Conservation (phyloP, 495 filamentous ascomycete species). For the Coniosporium apollinis region DNA sequence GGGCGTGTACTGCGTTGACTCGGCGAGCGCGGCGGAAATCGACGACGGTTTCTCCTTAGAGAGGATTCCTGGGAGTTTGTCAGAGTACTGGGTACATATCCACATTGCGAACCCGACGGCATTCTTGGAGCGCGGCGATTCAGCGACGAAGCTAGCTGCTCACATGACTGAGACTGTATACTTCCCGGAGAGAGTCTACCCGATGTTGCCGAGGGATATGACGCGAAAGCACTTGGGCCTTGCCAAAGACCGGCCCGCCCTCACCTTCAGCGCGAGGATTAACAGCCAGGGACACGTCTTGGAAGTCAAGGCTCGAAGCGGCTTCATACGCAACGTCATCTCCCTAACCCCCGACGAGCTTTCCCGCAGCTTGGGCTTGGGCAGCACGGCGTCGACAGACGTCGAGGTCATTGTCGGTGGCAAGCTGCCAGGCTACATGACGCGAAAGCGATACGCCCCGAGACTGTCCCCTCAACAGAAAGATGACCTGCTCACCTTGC, state of each 20-base stretch:
- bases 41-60: slow-evolving; percentile 84
- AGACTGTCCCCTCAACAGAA: slow-evolving; percentile 1
- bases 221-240: slow-evolving; percentile 53
- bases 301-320: slow-evolving; percentile 54
- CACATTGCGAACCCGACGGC: slow-evolving; percentile 92
- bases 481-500: slow-evolving; percentile 11
- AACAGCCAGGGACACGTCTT: slow-evolving; percentile 47
- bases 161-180: slow-evolving; percentile 52
- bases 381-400: slow-evolving; percentile 10
- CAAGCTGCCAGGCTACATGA: slow-evolving; percentile 6
- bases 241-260: slow-evolving; percentile 41
- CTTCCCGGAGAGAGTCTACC: slow-evolving; percentile 48
- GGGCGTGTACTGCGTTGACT: slow-evolving; percentile 74
- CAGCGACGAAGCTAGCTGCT: slow-evolving; percentile 46
- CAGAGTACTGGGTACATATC: slow-evolving; percentile 62
- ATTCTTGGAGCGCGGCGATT: slow-evolving; percentile 42
- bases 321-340: slow-evolving; percentile 52
- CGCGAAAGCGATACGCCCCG: background rate
- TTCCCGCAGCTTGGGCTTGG: slow-evolving; percentile 30
- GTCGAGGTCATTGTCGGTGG: slow-evolving; percentile 27
- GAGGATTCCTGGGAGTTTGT: slow-evolving; percentile 24
- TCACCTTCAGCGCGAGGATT: slow-evolving; percentile 72
- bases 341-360: slow-evolving; percentile 49
- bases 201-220: slow-evolving; percentile 51
- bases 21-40: slow-evolving; percentile 51